Evolutionary conservation across 192 early-diverging fungal genomes (phyloP), one percentile per base, ranked within the genome.

Genomic region (Umbelopsis sp.): DNA sequence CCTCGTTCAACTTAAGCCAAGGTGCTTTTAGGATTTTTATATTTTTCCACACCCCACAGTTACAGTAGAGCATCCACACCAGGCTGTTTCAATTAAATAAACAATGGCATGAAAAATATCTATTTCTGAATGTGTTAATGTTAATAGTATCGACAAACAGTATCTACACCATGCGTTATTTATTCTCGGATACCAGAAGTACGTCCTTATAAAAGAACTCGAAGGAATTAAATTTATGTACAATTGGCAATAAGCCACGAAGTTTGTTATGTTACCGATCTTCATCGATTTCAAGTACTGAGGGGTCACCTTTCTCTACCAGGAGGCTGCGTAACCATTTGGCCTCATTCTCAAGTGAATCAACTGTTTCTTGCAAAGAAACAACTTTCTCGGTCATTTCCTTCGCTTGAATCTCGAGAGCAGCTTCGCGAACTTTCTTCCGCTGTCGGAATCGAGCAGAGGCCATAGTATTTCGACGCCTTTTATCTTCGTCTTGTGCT

Each of bases 371-470:
- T 80, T 99, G 95, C 68, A 98, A 83, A 38, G 77, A 68, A 21
- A 91, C 88, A 5, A 85, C 89, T 77, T 89, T 91, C 20, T 80
- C 86, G 0, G 87, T 82, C 93, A 97, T 91, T 66, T 94, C 91
- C 69, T 91, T 85, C 26, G 94, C 92, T 0, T 87, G 92, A 68
- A 84, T 81, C 80, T 96, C 92, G 14, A 99, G 78, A 16, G 87
- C 88, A 80, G 93, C 90, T 78, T 98, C 96, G 51, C 93, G 87
- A 73, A 91, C 76, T 78, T 98, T 97, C 79, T 98, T 99, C 81
- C 96, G 95, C 56, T 91, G 87, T 10, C 97, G 89, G 86, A 99
- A 99, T 26, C 97, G 83, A 21, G 96, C 96, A 8, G 94, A 96
- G 0, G 97, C 97, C 7, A 90, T 95, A 6, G 96, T 99, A 86